phyloP scores from a whole-genome alignment of 495 filamentous ascomycete genomes.

The Viridothelium virens region DNA sequence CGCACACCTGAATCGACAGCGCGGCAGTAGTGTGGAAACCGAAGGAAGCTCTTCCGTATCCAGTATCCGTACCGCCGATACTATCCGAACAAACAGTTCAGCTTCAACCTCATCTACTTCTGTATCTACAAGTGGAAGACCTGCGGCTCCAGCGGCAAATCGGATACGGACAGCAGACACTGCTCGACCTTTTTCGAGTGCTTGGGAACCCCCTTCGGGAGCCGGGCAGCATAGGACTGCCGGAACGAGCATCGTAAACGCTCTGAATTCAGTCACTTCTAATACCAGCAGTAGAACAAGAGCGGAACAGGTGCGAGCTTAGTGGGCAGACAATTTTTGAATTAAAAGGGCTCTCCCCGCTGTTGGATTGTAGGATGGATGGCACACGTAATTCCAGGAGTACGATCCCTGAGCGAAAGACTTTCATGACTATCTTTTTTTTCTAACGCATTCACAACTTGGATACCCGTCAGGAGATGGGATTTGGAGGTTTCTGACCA shows the following conservation, averaged over 20 bases:
- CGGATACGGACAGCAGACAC: neutral
- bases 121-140: neutral
- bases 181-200: neutral
- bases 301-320: conserved; percentile 4
- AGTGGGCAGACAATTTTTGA: neutral
- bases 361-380: too few species aligned
- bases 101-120: neutral
- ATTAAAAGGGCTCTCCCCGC: neutral
- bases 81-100: neutral
- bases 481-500: neutral
- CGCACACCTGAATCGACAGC: neutral
- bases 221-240: neutral
- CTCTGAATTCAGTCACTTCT: neutral
- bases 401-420: too few species aligned
- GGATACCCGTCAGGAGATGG: neutral
- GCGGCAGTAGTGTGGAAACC: neutral
- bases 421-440: too few species aligned
- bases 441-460: neutral
- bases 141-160: neutral
- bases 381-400: too few species aligned
- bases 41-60: conserved; percentile 3
- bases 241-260: neutral
- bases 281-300: neutral
- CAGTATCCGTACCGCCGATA: neutral
- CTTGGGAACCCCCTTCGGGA: neutral